phyloP scores from a whole-genome alignment of 164 flowering plant genomes.

The Dillenia turbinata region DNA sequence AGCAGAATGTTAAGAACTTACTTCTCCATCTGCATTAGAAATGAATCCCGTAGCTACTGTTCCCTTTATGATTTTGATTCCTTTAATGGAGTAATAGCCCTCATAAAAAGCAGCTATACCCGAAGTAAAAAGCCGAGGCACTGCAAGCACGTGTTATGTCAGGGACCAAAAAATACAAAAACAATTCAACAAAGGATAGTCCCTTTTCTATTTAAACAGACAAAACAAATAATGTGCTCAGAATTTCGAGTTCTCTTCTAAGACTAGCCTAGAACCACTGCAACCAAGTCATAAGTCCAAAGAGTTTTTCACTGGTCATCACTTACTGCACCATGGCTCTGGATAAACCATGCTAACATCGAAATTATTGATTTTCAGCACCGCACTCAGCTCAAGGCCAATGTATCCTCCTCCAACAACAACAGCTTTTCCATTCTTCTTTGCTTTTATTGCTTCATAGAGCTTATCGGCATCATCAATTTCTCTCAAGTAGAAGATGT shows the following conservation, averaged over 20 bases:
- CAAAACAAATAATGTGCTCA: not conserved
- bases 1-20: slow-evolving; percentile 14
- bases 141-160: slow-evolving; percentile 35
- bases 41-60: slow-evolving; percentile 89
- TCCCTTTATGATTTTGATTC: slow-evolving; percentile 84
- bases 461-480: slow-evolving; percentile 91
- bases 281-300: not conserved
- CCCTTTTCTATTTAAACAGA: not conserved
- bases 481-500: slow-evolving; percentile 91
- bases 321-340: slow-evolving; percentile 99
- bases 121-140: slow-evolving; percentile 95
- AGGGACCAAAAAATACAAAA: not conserved
- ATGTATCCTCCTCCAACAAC: slow-evolving; percentile 98
- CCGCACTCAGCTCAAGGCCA: slow-evolving; percentile 96
- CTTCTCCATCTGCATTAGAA: slow-evolving; percentile 73
- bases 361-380: slow-evolving; percentile 58
- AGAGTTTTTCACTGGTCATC: slow-evolving; percentile 1
- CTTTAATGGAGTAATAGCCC: slow-evolving; percentile 82
- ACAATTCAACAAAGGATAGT: not conserved
- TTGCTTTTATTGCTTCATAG: slow-evolving; percentile 67
- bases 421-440: slow-evolving; percentile 82
- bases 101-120: slow-evolving; percentile 95
- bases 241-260: not conserved
- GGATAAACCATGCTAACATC: slow-evolving; percentile 96
- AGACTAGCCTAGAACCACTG: not conserved